These are phyloP conservation scores for Trifolium pratense DNA, from an alignment of 306 rosid species.

Conservation along the genomic window DNA sequence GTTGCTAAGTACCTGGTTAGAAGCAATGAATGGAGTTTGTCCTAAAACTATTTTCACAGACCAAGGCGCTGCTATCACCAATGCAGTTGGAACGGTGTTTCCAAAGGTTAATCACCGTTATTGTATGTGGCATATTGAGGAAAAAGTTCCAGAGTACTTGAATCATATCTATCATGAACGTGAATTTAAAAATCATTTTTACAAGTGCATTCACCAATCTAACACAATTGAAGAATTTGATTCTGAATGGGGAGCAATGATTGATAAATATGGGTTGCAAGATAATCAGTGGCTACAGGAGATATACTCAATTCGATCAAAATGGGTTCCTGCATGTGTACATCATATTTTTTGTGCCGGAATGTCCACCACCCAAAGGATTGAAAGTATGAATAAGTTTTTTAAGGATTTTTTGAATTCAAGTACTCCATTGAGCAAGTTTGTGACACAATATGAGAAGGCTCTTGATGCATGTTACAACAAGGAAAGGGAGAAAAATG, in stretches of 20 bases:
- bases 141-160: neutral
- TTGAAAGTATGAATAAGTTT: neutral
- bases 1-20: constrained; percentile 23
- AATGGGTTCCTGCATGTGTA: neutral
- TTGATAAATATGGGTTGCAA: constrained; percentile 7
- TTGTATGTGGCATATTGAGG: neutral
- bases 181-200: constrained; percentile 10
- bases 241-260: neutral
- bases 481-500: neutral
- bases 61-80: no score
- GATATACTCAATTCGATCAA: neutral
- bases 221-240: constrained; percentile 2
- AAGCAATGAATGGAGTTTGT: neutral
- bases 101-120: neutral
- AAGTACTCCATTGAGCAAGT: neutral
- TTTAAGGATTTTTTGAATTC: neutral
- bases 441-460: neutral
- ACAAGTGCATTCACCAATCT: constrained; percentile 8
- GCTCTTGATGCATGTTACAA: constrained; percentile 1
- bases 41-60: neutral
- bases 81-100: neutral
- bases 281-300: neutral
- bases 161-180: neutral
- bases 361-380: neutral
- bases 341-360: neutral